A percentile compares a stretch with the other conserved stretches of the same genome.
phyloP scores from a whole-genome alignment of 495 filamentous ascomycete genomes.

The Gamarada debralockiae region DNA sequence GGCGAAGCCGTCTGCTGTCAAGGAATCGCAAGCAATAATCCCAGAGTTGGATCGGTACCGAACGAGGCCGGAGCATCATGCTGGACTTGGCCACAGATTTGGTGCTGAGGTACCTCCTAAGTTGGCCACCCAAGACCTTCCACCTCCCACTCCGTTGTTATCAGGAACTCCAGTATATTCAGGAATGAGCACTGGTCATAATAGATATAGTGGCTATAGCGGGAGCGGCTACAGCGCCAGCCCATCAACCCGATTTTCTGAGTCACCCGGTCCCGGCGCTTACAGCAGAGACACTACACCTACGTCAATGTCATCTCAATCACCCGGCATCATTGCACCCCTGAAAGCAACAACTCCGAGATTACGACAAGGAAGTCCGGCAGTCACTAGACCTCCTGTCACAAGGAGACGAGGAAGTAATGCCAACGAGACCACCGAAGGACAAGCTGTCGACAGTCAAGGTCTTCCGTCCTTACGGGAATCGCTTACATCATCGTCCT shows the following conservation, averaged over 20 bases:
- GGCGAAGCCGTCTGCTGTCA: slow-evolving; percentile 4
- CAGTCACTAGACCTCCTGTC: slow-evolving; percentile 61
- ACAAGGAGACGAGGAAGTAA: slow-evolving; percentile 54
- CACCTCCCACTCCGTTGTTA: slow-evolving; percentile 62
- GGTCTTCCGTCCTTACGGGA: slow-evolving; percentile 64
- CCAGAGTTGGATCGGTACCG: slow-evolving; percentile 54
- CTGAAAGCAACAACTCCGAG: slow-evolving; percentile 48
- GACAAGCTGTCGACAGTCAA: slow-evolving; percentile 42
- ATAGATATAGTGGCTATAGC: slow-evolving; percentile 40
- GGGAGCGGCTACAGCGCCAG: slow-evolving; percentile 62
- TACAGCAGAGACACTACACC: slow-evolving; percentile 92
- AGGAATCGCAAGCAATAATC: slow-evolving; percentile 37
- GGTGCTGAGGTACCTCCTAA: slow-evolving; percentile 38
- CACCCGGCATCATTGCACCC: slow-evolving; percentile 68
- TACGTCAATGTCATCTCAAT: slow-evolving; percentile 95
- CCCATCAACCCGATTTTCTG: slow-evolving; percentile 91
- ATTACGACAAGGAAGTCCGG: slow-evolving; percentile 60
- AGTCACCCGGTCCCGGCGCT: slow-evolving; percentile 72
- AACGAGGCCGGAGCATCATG: slow-evolving; percentile 26
- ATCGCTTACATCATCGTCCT: slow-evolving; percentile 56
- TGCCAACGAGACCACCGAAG: slow-evolving; percentile 44
- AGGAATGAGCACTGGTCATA: slow-evolving; percentile 31
- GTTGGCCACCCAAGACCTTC: slow-evolving; percentile 54
- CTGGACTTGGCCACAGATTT: slow-evolving; percentile 22
- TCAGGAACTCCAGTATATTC: slow-evolving; percentile 33